These are phyloP conservation scores for Simmondsia chinensis DNA, from an alignment of 148 eudicot species.

Conservation along the genomic window DNA sequence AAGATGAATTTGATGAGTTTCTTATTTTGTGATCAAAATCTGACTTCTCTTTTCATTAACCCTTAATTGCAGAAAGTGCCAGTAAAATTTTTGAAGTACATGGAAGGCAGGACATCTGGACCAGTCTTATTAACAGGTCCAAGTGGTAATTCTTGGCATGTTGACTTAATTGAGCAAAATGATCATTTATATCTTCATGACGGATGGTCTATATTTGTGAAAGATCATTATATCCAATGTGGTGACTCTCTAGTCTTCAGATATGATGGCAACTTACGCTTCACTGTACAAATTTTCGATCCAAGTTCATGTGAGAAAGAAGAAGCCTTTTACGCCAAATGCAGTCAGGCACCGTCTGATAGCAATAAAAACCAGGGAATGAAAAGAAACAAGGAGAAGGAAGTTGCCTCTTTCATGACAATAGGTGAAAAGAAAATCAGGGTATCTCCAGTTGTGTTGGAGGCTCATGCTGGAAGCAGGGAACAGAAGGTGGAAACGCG, in stretches of 20 bases:
- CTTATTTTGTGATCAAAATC: too few relatives aligned
- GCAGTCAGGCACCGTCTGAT: constrained; percentile 37
- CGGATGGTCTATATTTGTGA: constrained; percentile 75
- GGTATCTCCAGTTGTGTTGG: constrained; percentile 27
- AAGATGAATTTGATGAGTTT: too few relatives aligned
- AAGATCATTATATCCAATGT: constrained; percentile 54
- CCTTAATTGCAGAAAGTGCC: constrained; percentile 65
- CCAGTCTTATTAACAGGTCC: constrained; percentile 59
- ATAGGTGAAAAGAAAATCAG: constrained; percentile 42
- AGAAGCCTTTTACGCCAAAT: constrained; percentile 51
- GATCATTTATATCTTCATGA: constrained; percentile 44
- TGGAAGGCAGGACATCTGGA: constrained; percentile 40
- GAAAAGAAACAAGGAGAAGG: constrained; percentile 44
- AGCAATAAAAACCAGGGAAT: constrained; percentile 12
- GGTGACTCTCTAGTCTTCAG: constrained; percentile 75
- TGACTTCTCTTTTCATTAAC: too few relatives aligned
- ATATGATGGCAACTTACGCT: constrained; percentile 65
- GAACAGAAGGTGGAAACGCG: background rate
- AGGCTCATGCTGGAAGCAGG: constrained; percentile 14
- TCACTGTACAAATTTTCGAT: constrained; percentile 73
- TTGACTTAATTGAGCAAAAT: constrained; percentile 30
- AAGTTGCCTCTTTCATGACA: constrained; percentile 12
- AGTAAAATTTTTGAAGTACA: constrained; percentile 43
- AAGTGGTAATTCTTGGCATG: constrained; percentile 73
- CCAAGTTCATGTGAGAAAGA: constrained; percentile 80